These are phyloP conservation scores for Cystofilobasidium ferigula DNA, from an alignment of 768 basidiomycete species.

Conservation along the genomic window DNA sequence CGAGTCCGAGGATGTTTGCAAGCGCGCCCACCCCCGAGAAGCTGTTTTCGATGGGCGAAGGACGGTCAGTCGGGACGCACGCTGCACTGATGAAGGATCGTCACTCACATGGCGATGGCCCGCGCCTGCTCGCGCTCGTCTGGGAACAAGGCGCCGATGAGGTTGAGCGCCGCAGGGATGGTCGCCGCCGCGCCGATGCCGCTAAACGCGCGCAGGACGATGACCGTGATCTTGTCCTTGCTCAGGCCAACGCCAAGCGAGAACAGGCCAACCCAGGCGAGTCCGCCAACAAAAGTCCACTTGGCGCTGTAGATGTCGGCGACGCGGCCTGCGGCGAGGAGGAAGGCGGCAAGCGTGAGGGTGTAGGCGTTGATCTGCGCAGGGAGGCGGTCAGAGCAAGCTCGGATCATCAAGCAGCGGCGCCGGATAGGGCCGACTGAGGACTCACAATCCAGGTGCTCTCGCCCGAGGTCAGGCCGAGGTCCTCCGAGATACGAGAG, in stretches of 20 bases:
- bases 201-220: conserved; percentile 47
- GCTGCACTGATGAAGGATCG: conserved; percentile 24
- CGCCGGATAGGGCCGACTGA: too few relatives aligned
- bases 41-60: conserved; percentile 19
- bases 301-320: conserved; percentile 34
- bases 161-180: conserved; percentile 43
- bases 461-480: background rate
- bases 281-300: conserved; percentile 42
- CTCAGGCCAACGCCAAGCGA: conserved; percentile 45
- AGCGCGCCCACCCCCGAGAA: background rate
- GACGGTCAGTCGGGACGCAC: conserved; percentile 17
- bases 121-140: conserved; percentile 26
- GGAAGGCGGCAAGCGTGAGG: background rate
- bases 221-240: conserved; percentile 43
- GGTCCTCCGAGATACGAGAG: background rate
- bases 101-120: conserved; percentile 27
- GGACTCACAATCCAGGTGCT: background rate
- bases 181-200: conserved; percentile 47
- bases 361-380: conserved; percentile 9
- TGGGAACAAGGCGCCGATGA: conserved; percentile 30
- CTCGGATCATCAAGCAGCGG: too few relatives aligned
- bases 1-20: conserved; percentile 17
- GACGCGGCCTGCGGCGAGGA: conserved; percentile 27
- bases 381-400: too few relatives aligned
- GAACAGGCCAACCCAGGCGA: conserved; percentile 42